These are phyloP conservation scores for Aspergillus baeticus DNA, from an alignment of 495 filamentous ascomycete genomes.

Conservation along the genomic window DNA sequence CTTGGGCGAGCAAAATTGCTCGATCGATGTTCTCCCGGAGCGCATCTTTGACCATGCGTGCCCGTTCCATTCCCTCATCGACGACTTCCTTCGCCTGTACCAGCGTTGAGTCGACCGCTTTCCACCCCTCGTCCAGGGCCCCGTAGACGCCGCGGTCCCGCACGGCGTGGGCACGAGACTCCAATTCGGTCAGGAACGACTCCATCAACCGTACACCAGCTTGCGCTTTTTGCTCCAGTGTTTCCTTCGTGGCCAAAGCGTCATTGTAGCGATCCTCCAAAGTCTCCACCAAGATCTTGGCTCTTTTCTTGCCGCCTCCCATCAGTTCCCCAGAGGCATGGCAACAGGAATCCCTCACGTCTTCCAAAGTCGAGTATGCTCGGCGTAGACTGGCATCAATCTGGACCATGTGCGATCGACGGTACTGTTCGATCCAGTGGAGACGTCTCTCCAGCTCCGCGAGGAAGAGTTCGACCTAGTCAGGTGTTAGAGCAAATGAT, in stretches of 20 bases:
- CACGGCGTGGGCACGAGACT: conserved; percentile 75
- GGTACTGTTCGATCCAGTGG: conserved; percentile 86
- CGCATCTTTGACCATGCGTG: conserved; percentile 70
- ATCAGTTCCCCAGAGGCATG: conserved; percentile 89
- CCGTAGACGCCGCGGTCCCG: conserved; percentile 58
- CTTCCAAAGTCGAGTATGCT: conserved; percentile 81
- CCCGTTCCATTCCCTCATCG: conserved; percentile 80
- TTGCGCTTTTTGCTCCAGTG: conserved; percentile 86
- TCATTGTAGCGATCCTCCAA: conserved; percentile 90
- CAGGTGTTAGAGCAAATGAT: background rate
- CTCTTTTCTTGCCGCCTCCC: conserved; percentile 78
- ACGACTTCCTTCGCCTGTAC: conserved; percentile 75
- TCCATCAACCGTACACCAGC: conserved; percentile 86
- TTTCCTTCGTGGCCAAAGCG: conserved; percentile 79
- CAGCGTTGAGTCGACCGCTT: conserved; percentile 71
- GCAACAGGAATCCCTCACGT: conserved; percentile 83
- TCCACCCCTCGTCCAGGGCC: conserved; percentile 65
- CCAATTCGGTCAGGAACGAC: conserved; percentile 76
- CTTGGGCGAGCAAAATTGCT: conserved; percentile 74
- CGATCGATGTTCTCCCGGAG: conserved; percentile 77
- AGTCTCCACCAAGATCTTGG: conserved; percentile 88
- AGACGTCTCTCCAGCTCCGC: conserved; percentile 81
- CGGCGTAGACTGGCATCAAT: conserved; percentile 78
- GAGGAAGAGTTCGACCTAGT: conserved; percentile 84
- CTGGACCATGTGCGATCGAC: conserved; percentile 74